A percentile compares a stretch with the other conserved stretches of the same genome.
Conservation (phyloP, 23 red algal species). For the Cyanidiococcus yangmingshanensis region DNA sequence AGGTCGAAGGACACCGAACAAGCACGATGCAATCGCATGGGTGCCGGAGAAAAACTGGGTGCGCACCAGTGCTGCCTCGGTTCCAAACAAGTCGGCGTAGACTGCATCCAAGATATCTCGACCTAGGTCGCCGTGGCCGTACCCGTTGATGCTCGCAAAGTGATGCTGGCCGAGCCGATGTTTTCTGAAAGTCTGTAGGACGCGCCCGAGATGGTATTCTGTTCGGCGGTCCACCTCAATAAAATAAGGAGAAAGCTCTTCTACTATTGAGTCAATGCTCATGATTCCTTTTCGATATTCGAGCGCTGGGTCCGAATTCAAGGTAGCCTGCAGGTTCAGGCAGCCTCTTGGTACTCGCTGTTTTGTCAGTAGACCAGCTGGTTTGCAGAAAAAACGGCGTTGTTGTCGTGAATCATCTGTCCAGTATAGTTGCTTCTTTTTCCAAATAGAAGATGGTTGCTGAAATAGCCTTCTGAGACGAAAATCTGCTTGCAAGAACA, state of each 20-base stretch:
- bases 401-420: too few relatives aligned
- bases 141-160: conserved; percentile 55
- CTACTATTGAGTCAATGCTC: neutral
- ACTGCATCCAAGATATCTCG: conserved; percentile 47
- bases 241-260: conserved; percentile 25
- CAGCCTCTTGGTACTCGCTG: too few relatives aligned
- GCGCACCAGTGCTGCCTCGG: conserved; percentile 53
- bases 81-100: conserved; percentile 54
- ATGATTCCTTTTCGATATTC: neutral
- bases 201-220: conserved; percentile 21
- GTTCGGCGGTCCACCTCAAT: conserved; percentile 32
- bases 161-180: conserved; percentile 33
- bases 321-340: too few relatives aligned
- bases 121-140: conserved; percentile 64
- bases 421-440: too few relatives aligned
- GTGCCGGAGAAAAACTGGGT: conserved; percentile 62
- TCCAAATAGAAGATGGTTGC: too few relatives aligned
- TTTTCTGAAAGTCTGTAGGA: conserved; percentile 35
- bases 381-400: too few relatives aligned
- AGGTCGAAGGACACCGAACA: conserved; percentile 63
- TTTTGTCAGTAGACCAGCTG: too few relatives aligned
- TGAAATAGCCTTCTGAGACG: too few relatives aligned
- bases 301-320: too few relatives aligned
- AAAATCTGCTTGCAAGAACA: too few relatives aligned
- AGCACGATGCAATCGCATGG: conserved; percentile 56